Evolutionary conservation across 176 grass and related monocot genomes (phyloP), one percentile per base, ranked within the genome.

Genomic region (Zizania latifolia): DNA sequence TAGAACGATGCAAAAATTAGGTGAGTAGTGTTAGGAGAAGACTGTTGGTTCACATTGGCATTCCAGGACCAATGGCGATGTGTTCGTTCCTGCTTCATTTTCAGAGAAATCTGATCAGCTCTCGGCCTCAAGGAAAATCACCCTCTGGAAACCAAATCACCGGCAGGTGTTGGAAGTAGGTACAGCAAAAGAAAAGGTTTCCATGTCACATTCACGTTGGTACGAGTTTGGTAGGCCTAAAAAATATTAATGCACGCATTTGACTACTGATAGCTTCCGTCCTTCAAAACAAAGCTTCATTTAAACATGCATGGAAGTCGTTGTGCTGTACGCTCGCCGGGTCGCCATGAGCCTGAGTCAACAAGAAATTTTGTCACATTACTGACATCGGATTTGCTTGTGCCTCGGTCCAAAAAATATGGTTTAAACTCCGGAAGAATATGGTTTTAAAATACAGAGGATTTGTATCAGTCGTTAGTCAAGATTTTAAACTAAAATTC

Each of bases 111-210:
- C 62, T 31, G 33, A 78, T 30, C 46, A 38, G 33, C 62, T 67
- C 46, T 55, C 75, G 28, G 15, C 32, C 54, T 38, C 45, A 13
- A 8, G 8, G 32, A 51, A 51, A 19, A 16, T 51, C 46, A 16
- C 46, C 22, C 6, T 19, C 39, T 22, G n/a, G 12, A 17, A 50
- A 62, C 10, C 59, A 36, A 35, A 51, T 7, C n/a, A 44, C 59
- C 8, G 24, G 43, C 8, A 28, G 61, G 21, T 65, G 59, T 35
- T 53, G 10, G 10, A 38, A 37, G 63, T 77, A 53, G 75, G 61
- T 78, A 36, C 32, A 66, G 39, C 75, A 17, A 66, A 55, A 54
- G 66, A 50, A 26, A 41, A 8, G 35, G 75, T 78, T 78, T 78
- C 61, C n/a, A 54, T n/a, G 61, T 78, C 44, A 48, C 75, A 6